A percentile compares a stretch with the other conserved stretches of the same genome.
Evolutionary conservation across 1,284 basidiomycete species (phyloP).

Genomic region (Megacollybia platyphylla): DNA sequence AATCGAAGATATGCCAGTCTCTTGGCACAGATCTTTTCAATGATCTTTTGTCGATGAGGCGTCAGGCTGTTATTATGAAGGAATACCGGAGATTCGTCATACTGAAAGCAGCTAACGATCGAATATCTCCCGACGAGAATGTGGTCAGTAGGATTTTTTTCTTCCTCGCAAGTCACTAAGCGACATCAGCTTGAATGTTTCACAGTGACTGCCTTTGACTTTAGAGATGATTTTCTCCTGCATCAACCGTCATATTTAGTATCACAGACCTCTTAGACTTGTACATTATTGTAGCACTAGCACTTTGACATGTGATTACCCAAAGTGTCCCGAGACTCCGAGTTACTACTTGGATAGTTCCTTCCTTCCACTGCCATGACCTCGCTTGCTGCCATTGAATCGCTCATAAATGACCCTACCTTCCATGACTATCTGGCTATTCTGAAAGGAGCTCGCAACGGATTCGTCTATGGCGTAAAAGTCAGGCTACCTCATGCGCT

Average conservation of each 20-base stretch:
- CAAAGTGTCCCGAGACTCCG: neutral
- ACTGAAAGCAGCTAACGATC: conserved; percentile 22
- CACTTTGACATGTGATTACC: neutral
- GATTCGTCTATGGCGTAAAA: conserved; percentile 86
- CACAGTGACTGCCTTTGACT: neutral
- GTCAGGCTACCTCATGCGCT: conserved; percentile 97
- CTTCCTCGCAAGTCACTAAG: neutral
- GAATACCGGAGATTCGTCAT: conserved; percentile 50
- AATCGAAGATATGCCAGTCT: conserved; percentile 11
- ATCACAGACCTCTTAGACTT: neutral
- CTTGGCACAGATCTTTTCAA: conserved; percentile 27
- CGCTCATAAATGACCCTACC: conserved; percentile 50
- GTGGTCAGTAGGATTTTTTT: conserved; percentile 1
- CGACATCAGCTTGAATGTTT: conserved; percentile 1
- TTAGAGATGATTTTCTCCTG: neutral
- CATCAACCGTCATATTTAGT: neutral
- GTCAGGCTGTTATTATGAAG: conserved; percentile 44
- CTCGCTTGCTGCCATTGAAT: conserved; percentile 21
- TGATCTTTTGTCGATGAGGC: conserved; percentile 34
- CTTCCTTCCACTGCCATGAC: conserved; percentile 11
- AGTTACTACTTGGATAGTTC: neutral
- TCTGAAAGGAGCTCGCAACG: conserved; percentile 92
- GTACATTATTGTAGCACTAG: neutral
- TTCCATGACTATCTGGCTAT: conserved; percentile 88
- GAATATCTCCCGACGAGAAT: neutral